Evolutionary conservation across 768 basidiomycete species (phyloP).

Genomic region (Rhizopogon vinicolor): DNA sequence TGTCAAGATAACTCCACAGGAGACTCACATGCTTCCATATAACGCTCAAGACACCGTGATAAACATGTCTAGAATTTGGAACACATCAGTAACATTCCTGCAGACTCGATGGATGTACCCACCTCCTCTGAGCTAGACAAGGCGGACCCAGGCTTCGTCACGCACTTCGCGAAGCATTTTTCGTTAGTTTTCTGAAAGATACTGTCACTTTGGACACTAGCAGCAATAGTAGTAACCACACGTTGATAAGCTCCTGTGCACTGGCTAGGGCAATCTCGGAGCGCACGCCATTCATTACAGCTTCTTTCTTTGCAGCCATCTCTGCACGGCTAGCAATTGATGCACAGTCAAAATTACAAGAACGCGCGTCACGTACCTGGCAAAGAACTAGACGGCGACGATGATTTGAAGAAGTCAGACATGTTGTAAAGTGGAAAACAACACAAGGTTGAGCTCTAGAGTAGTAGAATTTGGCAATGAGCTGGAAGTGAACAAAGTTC

Average conservation of each 20-base stretch:
- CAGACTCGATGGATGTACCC: constrained; percentile 3
- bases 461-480: too few relatives aligned
- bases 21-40: constrained; percentile 76
- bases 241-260: constrained; percentile 80
- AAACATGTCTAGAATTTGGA: constrained; percentile 56
- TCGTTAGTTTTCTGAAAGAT: constrained; percentile 68
- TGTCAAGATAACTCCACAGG: constrained; percentile 9
- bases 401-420: constrained; percentile 50
- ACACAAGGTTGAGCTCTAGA: background rate
- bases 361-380: constrained; percentile 15
- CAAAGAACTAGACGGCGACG: constrained; percentile 28
- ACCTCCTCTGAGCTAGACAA: constrained; percentile 74
- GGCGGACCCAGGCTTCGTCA: constrained; percentile 69
- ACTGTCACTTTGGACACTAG: background rate
- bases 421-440: constrained; percentile 23
- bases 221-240: constrained; percentile 21
- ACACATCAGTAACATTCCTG: background rate
- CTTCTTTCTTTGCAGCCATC: constrained; percentile 33
- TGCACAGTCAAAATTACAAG: background rate
- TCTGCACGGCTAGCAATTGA: constrained; percentile 20
- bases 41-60: constrained; percentile 71
- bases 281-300: constrained; percentile 57
- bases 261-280: constrained; percentile 69
- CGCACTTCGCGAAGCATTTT: constrained; percentile 72
- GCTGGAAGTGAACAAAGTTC: background rate